Evolutionary conservation across 2,329 filamentous ascomycete species (phyloP).

Genomic region (Pseudogymnoascus verrucosus): DNA sequence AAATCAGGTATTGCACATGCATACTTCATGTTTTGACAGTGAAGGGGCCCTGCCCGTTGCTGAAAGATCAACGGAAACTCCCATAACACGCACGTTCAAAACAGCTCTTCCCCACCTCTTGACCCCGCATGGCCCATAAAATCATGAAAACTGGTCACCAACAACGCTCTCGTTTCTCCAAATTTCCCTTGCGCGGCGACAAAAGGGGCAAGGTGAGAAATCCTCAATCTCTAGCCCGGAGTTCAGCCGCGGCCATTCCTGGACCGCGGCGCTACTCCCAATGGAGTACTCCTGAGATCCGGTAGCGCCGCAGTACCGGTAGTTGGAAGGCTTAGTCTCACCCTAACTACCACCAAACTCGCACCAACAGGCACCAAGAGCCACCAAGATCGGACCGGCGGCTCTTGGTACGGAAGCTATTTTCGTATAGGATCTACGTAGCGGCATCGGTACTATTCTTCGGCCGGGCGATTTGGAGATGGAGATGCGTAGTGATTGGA

Average conservation of each 20-base stretch:
- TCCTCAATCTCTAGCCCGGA: neutral
- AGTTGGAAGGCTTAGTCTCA: constrained; percentile 6
- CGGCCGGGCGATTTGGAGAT: neutral
- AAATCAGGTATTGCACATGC: neutral
- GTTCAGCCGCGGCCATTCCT: neutral
- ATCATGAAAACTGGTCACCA: neutral
- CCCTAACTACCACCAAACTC: neutral
- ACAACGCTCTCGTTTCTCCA: neutral
- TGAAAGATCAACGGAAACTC: neutral
- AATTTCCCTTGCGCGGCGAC: neutral
- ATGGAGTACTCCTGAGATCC: neutral
- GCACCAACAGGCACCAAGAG: neutral
- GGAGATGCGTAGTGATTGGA: neutral
- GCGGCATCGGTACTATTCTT: neutral
- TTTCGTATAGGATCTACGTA: neutral
- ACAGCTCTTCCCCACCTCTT: neutral
- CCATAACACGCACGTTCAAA: neutral
- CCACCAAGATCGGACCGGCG: neutral
- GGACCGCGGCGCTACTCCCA: neutral
- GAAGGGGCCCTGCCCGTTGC: neutral
- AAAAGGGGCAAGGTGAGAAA: neutral
- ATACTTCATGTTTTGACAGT: neutral
- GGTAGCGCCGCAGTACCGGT: neutral
- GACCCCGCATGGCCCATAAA: constrained; percentile 2
- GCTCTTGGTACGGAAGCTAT: neutral